phyloP scores from a whole-genome alignment of 768 basidiomycete genomes.

The Lentinula sp. region DNA sequence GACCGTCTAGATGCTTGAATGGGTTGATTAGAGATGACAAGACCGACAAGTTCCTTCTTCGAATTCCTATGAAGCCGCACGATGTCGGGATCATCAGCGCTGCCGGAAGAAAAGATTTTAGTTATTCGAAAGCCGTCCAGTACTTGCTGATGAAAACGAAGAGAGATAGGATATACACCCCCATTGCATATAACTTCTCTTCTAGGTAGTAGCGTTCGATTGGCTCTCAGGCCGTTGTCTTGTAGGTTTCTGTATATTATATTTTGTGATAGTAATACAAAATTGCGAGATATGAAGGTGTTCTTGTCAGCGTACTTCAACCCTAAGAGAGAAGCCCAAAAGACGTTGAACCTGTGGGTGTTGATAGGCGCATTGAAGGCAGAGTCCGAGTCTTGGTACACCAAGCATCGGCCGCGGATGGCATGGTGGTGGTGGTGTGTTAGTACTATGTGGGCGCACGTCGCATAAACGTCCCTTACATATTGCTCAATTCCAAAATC shows the following conservation, averaged over 20 bases:
- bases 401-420: no score
- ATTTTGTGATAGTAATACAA: background rate
- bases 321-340: no score
- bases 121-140: background rate
- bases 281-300: no score
- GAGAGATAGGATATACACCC: background rate
- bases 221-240: background rate
- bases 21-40: background rate
- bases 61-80: background rate
- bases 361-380: no score
- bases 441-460: no score
- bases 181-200: background rate
- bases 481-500: no score
- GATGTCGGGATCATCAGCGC: background rate
- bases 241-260: background rate
- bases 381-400: no score
- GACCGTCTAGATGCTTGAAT: background rate
- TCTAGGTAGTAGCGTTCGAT: background rate
- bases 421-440: no score
- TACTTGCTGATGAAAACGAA: background rate
- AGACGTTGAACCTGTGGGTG: no score
- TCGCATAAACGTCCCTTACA: no score
- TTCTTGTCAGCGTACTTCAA: no score
- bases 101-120: background rate
- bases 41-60: background rate